Conservation (phyloP, 2,329 filamentous ascomycete genomes). For the Fusarium phyllophilum region DNA sequence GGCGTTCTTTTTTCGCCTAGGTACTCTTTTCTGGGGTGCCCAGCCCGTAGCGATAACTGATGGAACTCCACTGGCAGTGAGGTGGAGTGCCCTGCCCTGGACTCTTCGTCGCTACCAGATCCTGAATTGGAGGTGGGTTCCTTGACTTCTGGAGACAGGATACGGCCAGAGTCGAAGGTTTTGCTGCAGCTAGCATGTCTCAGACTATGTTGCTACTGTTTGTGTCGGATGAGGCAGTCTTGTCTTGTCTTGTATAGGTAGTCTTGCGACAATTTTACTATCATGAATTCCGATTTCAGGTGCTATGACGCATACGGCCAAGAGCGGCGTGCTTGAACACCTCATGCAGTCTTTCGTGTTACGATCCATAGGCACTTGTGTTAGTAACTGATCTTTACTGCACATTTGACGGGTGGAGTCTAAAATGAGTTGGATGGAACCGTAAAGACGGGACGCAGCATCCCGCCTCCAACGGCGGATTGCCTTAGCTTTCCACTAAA, state of each 20-base stretch:
- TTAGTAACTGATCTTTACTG: neutral
- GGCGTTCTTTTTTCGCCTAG: slow-evolving; percentile 22
- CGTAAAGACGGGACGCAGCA: slow-evolving; percentile 27
- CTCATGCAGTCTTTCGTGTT: slow-evolving; percentile 10
- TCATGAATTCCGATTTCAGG: neutral
- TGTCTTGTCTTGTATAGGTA: slow-evolving; percentile 13
- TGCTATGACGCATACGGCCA: slow-evolving; percentile 2
- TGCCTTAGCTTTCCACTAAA: slow-evolving; percentile 11
- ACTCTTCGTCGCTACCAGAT: slow-evolving; percentile 11
- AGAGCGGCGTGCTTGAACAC: neutral
- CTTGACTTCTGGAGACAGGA: slow-evolving; percentile 6
- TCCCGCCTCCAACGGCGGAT: slow-evolving; percentile 17
- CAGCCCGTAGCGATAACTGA: slow-evolving; percentile 9
- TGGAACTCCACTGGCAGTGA: neutral
- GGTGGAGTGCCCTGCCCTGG: slow-evolving; percentile 1
- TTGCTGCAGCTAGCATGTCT: slow-evolving; percentile 28
- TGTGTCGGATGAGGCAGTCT: slow-evolving; percentile 3
- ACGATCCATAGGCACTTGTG: neutral
- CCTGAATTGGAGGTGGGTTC: slow-evolving; percentile 22
- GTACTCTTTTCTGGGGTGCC: slow-evolving; percentile 17
- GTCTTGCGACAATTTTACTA: neutral
- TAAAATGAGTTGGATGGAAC: slow-evolving; percentile 2
- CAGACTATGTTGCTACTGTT: slow-evolving; percentile 18
- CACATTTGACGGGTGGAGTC: slow-evolving; percentile 17
- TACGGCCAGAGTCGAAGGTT: neutral